Conservation (phyloP, 352 stramenopile species). For the Hyaloperonospora brassicae region DNA sequence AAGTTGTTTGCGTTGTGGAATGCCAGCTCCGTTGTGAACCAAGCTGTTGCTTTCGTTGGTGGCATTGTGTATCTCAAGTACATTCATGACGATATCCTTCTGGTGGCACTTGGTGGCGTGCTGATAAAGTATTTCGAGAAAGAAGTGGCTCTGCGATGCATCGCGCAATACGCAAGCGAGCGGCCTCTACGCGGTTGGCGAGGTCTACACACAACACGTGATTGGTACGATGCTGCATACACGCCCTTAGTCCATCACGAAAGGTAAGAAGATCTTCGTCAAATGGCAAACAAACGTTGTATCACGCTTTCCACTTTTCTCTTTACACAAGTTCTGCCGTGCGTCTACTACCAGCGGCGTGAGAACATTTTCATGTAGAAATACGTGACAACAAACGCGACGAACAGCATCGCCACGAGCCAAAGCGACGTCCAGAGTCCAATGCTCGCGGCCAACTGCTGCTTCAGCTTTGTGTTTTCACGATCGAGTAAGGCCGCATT, state of each 20-base stretch:
- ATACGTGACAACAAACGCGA: constrained; percentile 63
- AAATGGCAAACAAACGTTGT: not conserved
- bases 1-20: constrained; percentile 73
- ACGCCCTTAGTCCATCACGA: constrained; percentile 71
- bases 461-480: constrained; percentile 51
- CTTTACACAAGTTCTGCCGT: not conserved
- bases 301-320: not conserved
- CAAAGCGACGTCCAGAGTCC: constrained; percentile 67
- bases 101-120: constrained; percentile 40
- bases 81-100: constrained; percentile 66
- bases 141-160: constrained; percentile 53
- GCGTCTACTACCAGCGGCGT: constrained; percentile 28
- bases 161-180: constrained; percentile 69
- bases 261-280: constrained; percentile 19
- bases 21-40: constrained; percentile 58
- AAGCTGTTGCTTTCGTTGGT: constrained; percentile 51
- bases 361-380: constrained; percentile 80
- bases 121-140: constrained; percentile 71
- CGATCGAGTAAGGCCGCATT: constrained; percentile 55
- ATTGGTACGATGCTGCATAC: constrained; percentile 84
- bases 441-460: constrained; percentile 64
- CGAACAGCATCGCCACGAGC: constrained; percentile 48
- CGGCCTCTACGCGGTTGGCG: constrained; percentile 62
- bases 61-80: constrained; percentile 49
- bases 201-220: constrained; percentile 72